Percentiles rank a stretch among this genome's conserved stretches.
phyloP scores from a whole-genome alignment of 129 eudicot genomes.

The Rutidosis leptorrhynchoides region DNA sequence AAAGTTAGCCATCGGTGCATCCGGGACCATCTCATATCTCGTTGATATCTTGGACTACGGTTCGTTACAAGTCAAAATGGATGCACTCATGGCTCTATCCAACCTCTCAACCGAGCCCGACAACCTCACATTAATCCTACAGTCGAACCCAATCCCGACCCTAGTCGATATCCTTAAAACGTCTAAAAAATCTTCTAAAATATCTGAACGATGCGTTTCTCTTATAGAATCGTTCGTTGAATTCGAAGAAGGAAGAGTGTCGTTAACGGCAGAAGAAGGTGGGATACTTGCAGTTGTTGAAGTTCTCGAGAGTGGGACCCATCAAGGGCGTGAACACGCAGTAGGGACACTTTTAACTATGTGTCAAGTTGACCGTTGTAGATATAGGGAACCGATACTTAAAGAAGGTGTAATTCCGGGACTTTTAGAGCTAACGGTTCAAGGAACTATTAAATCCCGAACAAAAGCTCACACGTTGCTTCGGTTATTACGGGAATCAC shows the following conservation, averaged over 20 bases:
- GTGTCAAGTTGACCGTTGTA: slow-evolving; percentile 71
- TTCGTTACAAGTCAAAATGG: slow-evolving; percentile 63
- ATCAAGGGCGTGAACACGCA: slow-evolving; percentile 87
- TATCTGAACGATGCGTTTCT: slow-evolving; percentile 67
- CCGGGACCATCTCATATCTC: slow-evolving; percentile 78
- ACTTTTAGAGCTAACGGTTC: slow-evolving; percentile 91
- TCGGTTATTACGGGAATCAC: slow-evolving; percentile 67
- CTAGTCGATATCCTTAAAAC: slow-evolving; percentile 56
- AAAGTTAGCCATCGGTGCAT: slow-evolving; percentile 62
- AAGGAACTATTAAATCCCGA: slow-evolving; percentile 66
- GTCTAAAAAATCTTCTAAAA: slow-evolving; percentile 64
- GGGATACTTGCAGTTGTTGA: slow-evolving; percentile 92
- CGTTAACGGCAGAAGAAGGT: slow-evolving; percentile 61
- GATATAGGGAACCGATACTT: slow-evolving; percentile 79
- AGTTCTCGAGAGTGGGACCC: slow-evolving; percentile 77
- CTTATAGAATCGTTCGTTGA: slow-evolving; percentile 60
- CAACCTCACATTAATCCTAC: slow-evolving; percentile 47
- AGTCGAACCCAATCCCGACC: slow-evolving; percentile 61
- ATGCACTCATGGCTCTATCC: slow-evolving; percentile 76
- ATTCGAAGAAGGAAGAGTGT: slow-evolving; percentile 56
- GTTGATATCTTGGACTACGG: slow-evolving; percentile 49
- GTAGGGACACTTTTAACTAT: slow-evolving; percentile 77
- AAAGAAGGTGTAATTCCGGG: slow-evolving; percentile 99
- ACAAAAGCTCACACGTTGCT: slow-evolving; percentile 68
- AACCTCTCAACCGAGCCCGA: slow-evolving; percentile 79